phyloP scores from a whole-genome alignment of 78 protist genomes.

The Protostelium mycophagum region DNA sequence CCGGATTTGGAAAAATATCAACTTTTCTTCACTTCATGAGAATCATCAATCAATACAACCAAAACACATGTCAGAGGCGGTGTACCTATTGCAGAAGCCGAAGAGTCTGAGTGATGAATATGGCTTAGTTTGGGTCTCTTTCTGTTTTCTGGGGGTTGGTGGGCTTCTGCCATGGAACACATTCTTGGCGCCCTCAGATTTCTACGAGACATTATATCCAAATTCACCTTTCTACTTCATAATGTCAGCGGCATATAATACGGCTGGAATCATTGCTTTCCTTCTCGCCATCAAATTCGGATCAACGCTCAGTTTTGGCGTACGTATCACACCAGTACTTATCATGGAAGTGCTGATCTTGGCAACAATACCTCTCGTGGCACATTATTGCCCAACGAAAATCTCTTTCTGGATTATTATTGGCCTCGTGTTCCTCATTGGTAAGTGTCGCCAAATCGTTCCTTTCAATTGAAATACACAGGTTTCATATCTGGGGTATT shows the following conservation, averaged over 20 bases:
- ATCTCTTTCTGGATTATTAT: not conserved
- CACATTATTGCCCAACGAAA: slow-evolving; percentile 2
- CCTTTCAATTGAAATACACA: not conserved
- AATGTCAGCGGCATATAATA: slow-evolving; percentile 50
- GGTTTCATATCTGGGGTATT: slow-evolving; percentile 32
- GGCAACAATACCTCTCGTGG: slow-evolving; percentile 37
- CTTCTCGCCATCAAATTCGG: slow-evolving; percentile 27
- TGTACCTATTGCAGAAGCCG: not conserved
- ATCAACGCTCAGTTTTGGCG: slow-evolving; percentile 30
- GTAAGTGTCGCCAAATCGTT: not conserved
- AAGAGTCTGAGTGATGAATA: not conserved
- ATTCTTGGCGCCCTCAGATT: slow-evolving; percentile 37
- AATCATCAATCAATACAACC: too few relatives aligned
- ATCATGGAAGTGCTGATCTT: slow-evolving; percentile 17
- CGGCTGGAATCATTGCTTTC: slow-evolving; percentile 30
- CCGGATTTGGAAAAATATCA: too few relatives aligned
- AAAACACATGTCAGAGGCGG: not conserved
- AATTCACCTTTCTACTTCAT: slow-evolving; percentile 14
- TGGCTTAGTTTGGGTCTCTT: slow-evolving; percentile 46
- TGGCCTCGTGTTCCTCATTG: not conserved
- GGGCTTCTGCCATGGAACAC: slow-evolving; percentile 50
- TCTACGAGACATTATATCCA: slow-evolving; percentile 24
- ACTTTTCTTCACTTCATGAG: too few relatives aligned
- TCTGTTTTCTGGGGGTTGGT: slow-evolving; percentile 39
- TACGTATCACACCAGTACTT: slow-evolving; percentile 17